phyloP scores from a whole-genome alignment of 768 basidiomycete species.

The Kwoniella dejecticola region DNA sequence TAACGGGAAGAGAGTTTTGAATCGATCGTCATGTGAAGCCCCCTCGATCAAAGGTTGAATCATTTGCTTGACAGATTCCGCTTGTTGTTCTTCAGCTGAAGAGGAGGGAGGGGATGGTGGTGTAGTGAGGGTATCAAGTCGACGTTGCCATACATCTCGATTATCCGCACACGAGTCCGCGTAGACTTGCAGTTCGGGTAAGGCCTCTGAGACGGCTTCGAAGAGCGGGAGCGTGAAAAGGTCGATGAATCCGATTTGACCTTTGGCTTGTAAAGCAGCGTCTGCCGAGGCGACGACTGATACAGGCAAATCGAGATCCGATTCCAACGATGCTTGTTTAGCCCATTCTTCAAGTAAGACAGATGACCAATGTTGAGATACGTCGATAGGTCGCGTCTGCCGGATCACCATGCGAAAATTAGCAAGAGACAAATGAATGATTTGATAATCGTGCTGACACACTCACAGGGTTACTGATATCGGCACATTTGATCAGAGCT shows the following conservation, averaged over 20 bases:
- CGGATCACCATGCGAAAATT: neutral
- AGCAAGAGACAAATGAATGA: neutral
- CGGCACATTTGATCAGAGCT: constrained; percentile 92
- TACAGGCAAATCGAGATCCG: constrained; percentile 69
- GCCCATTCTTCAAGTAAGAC: constrained; percentile 89
- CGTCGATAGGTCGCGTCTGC: constrained; percentile 87
- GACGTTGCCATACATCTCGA: constrained; percentile 68
- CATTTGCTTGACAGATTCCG: constrained; percentile 18
- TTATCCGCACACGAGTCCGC: constrained; percentile 70
- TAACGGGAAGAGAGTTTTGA: constrained; percentile 64
- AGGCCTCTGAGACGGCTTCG: constrained; percentile 68
- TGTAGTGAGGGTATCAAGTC: constrained; percentile 54
- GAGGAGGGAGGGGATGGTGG: neutral
- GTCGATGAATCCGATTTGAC: constrained; percentile 86
- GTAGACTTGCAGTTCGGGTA: constrained; percentile 78
- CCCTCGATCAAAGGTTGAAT: constrained; percentile 44
- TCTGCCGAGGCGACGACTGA: constrained; percentile 64
- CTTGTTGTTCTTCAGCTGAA: constrained; percentile 49
- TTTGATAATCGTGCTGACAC: neutral
- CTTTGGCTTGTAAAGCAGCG: constrained; percentile 68
- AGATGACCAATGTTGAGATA: constrained; percentile 88
- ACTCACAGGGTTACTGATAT: constrained; percentile 96
- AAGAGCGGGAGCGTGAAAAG: constrained; percentile 82
- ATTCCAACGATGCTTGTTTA: constrained; percentile 82
- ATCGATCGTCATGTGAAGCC: constrained; percentile 57